phyloP scores from a whole-genome alignment of 352 stramenopile species.

The Phytophthora melonis region DNA sequence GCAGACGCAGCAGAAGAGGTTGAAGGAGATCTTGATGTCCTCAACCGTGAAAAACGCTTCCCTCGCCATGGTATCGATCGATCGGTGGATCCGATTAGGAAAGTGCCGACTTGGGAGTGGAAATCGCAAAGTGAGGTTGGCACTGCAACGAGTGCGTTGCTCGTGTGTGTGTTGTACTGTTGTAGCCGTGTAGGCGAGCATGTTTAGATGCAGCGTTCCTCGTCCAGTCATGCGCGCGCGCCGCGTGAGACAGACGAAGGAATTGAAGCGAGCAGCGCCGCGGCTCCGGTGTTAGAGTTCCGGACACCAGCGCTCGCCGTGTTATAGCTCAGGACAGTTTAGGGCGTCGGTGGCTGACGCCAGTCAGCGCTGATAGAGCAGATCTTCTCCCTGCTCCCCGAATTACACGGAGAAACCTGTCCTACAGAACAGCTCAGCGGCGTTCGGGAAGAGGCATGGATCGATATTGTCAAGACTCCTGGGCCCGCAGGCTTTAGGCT shows the following conservation, averaged over 20 bases:
- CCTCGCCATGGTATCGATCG: conserved; percentile 40
- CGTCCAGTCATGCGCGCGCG: conserved; percentile 30
- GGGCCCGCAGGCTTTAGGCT: neutral
- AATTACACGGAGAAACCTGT: neutral
- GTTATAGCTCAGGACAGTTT: conserved; percentile 29
- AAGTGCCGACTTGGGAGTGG: conserved; percentile 12
- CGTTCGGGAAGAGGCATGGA: neutral
- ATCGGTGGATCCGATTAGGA: conserved; percentile 16
- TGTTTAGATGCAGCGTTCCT: conserved; percentile 22
- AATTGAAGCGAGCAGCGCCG: conserved; percentile 25
- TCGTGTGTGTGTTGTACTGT: conserved; percentile 9
- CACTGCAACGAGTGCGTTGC: conserved; percentile 11
- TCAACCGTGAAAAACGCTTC: conserved; percentile 34
- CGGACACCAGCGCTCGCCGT: conserved; percentile 1
- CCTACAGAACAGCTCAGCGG: neutral
- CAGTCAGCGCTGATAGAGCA: neutral
- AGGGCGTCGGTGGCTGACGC: conserved; percentile 5
- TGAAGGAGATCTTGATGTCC: conserved; percentile 41
- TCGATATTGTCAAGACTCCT: neutral
- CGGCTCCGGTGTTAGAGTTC: conserved; percentile 26
- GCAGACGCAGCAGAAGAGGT: conserved; percentile 61
- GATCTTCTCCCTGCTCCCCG: conserved; percentile 7
- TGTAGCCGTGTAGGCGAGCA: neutral
- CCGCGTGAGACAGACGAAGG: conserved; percentile 30
- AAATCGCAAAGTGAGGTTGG: conserved; percentile 26